Evolutionary conservation across 2,329 filamentous ascomycete genomes (phyloP), one percentile per base, ranked within the genome.

Genomic region (Furcasterigmium furcatum): DNA sequence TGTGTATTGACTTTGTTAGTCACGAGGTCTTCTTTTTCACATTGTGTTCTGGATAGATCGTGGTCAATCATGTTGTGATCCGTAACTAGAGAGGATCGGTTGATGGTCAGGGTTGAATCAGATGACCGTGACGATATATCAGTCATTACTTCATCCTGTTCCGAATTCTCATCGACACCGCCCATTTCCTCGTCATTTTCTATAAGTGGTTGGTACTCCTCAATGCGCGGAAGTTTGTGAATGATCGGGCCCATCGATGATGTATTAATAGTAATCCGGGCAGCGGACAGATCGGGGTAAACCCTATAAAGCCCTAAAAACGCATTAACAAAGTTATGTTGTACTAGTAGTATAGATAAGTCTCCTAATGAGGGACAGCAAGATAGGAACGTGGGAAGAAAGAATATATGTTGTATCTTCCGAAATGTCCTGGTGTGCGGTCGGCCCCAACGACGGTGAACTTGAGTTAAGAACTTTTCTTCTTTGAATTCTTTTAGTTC

Each of bases 391-490:
- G 35, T 19, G 10, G 35, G 43, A 21, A 44, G 43, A 16, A 44
- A 44, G 19, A 44, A 38, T 18, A 44, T 21, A 9, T 39, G 5
- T 16, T 44, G 35, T 44, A 44, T 44, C 24, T 29, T 36, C 35
- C 32, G 18, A 24, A 30, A 44, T 14, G 24, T 44, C 14, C 27
- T 16, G 4, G 16, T 39, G 13, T 44, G 35, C 16, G 43, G 43
- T 18, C 35, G 35, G 24, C 43, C 43, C 35, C 24, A 44, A 22
- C 34, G 35, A 38, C 43, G 35, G 32, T 39, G 24, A 29, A 44
- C 25, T 20, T 29, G 24, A 14, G 35, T 29, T 12, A 44, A 38
- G 22, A 40, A 44, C 38, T 44, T 38, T 38, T 38, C 25, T n/a
- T 39, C 43, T 29, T 27, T n/a, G 27, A 22, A 18, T 14, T 21